Evolutionary conservation across 208 protist species (phyloP), one percentile per base, ranked within the genome.

Genomic region (Wallacemonas rigidus): DNA sequence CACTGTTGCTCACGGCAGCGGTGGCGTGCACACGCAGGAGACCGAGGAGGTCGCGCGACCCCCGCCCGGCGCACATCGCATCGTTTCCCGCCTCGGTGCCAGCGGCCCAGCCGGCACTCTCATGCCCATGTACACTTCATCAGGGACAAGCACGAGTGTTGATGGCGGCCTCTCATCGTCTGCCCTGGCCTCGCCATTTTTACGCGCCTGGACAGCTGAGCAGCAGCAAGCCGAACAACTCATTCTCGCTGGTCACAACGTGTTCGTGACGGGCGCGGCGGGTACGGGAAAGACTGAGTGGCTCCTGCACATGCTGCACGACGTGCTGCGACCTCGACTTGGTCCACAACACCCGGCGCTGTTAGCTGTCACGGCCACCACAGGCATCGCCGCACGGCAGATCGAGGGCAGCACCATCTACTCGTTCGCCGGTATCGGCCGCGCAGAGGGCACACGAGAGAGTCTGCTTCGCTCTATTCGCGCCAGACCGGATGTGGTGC

Each of bases 221-320:
- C 86, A 91, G 70, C 69, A 71, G 38, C 71, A 57, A 51, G 88
- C 88, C 6, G 50, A 82, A 12, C 68, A 82, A 47, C 71, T 87
- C 17, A 65, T 92, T 15, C 67, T 68, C n/a, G 38, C 12, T 0
- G 90, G 92, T 1, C 45, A 70, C 50, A 93, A 86, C 73, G 76
- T 95, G 8, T 93, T 97, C 67, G 43, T 95, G 14, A 94, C 83
- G 15, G 92, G 92, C 8, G 74, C 79, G 14, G 88, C 89, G 2
- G 92, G 92, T 3, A 95, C 92, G 1, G 92, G 92, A 17, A 97
- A 97, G 76, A 88, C 89, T 44, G 76, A 78, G 61, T 92, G 85
- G 86, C 74, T 95, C 38, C 69, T 69, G 26, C 71, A 87, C 58
- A 44, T 95, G 3, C n/a, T 92, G 9, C 40, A 71, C 4, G 53